Evolutionary conservation across 441 rosid genomes (phyloP).

Genomic region (Erodium moschatum): DNA sequence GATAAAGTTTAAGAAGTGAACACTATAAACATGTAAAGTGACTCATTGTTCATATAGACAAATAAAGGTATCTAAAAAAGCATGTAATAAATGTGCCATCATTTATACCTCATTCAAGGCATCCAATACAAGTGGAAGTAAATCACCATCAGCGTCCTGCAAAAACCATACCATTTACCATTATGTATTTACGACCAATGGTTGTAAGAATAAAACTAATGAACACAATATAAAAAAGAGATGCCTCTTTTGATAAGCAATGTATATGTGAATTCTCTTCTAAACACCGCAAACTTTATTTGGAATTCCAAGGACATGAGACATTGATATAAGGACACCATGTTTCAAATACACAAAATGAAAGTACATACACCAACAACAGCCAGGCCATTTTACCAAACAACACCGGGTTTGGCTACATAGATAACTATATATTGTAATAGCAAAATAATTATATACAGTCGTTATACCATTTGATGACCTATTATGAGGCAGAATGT

Average conservation of each 20-base stretch:
- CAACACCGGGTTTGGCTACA: not conserved
- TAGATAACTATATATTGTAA: too few relatives aligned
- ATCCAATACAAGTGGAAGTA: conserved; percentile 77
- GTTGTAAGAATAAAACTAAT: conserved; percentile 11
- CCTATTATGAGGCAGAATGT: not conserved
- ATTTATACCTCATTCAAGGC: conserved; percentile 84
- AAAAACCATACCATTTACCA: conserved; percentile 24
- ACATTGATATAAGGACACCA: not conserved
- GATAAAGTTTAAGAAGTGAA: not conserved
- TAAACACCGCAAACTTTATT: conserved; percentile 8
- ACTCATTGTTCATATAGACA: not conserved
- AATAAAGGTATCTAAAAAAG: conserved; percentile 12
- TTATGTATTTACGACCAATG: conserved; percentile 10
- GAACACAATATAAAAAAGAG: conserved; percentile 15
- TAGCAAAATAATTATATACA: too few relatives aligned
- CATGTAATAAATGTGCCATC: conserved; percentile 1
- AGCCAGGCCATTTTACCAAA: not conserved
- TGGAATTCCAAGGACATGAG: not conserved
- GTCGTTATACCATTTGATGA: not conserved
- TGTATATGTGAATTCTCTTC: not conserved
- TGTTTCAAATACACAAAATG: conserved; percentile 7
- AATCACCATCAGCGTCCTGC: conserved; percentile 75
- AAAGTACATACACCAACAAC: not conserved
- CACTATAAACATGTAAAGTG: too few relatives aligned
- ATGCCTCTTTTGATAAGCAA: not conserved